These are phyloP conservation scores for Adenanthera pavonina DNA, from an alignment of 306 rosid species.

Conservation along the genomic window DNA sequence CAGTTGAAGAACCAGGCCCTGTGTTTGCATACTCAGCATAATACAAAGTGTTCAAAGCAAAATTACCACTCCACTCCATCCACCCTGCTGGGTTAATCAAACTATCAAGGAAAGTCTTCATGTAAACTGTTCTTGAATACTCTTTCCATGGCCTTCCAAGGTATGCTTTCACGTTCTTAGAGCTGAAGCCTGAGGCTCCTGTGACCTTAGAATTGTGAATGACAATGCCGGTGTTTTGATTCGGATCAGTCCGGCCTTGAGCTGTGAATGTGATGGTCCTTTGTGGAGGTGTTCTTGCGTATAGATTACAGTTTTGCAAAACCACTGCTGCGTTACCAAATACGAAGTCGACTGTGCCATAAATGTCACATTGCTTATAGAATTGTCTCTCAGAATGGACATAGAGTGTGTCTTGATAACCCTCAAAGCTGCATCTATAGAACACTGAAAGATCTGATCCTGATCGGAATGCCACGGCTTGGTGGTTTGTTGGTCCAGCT, in stretches of 20 bases:
- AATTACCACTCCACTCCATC: constrained; percentile 71
- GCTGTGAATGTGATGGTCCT: constrained; percentile 68
- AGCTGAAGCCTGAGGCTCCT: constrained; percentile 49
- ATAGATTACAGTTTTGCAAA: constrained; percentile 67
- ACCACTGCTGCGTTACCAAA: constrained; percentile 82
- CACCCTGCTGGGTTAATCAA: constrained; percentile 65
- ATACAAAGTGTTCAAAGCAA: constrained; percentile 65
- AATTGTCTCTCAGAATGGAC: constrained; percentile 77
- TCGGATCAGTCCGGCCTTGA: constrained; percentile 65
- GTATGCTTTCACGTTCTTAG: constrained; percentile 47
- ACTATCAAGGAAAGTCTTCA: constrained; percentile 61
- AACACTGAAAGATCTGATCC: constrained; percentile 81
- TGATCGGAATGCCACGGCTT: constrained; percentile 83
- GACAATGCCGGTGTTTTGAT: constrained; percentile 78
- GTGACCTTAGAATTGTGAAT: constrained; percentile 56
- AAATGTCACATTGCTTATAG: constrained; percentile 72
- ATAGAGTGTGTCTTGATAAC: constrained; percentile 79
- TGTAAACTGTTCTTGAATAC: constrained; percentile 60
- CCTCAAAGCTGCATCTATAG: constrained; percentile 74
- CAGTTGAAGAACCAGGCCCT: constrained; percentile 62
- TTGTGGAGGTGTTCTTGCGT: constrained; percentile 66
- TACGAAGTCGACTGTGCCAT: constrained; percentile 81
- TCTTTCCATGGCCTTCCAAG: constrained; percentile 74
- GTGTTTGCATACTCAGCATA: constrained; percentile 68
- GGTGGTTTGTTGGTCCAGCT: constrained; percentile 70